These are phyloP conservation scores for California macrophylla DNA, from an alignment of 441 rosid species.

Conservation along the genomic window DNA sequence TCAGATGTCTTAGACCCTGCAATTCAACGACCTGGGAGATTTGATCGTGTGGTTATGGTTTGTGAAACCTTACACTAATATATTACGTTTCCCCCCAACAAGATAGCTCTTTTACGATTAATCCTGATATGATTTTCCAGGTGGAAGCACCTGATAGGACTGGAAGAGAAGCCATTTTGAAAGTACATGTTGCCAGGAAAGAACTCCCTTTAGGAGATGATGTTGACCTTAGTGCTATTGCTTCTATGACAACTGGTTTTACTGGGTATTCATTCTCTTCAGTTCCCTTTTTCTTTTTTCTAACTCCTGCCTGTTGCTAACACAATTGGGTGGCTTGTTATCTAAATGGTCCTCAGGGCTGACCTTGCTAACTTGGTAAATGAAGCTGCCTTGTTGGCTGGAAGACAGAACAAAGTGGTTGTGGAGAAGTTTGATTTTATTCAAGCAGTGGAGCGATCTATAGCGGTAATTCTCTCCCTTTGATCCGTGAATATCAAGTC, in stretches of 20 bases:
- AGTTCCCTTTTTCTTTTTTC: not conserved
- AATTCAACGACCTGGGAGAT: conserved; percentile 93
- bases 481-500: not conserved
- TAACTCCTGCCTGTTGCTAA: not conserved
- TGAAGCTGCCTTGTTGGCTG: conserved; percentile 96
- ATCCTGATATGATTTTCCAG: conserved; percentile 29
- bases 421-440: conserved; percentile 85
- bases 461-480: conserved; percentile 59
- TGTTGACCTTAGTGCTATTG: conserved; percentile 65
- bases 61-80: conserved; percentile 21
- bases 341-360: conserved; percentile 49
- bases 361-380: conserved; percentile 95
- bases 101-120: conserved; percentile 8
- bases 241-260: conserved; percentile 93
- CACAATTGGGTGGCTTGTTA: conserved; percentile 10
- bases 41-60: conserved; percentile 90
- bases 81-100: not conserved
- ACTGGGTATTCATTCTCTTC: conserved; percentile 52
- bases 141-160: conserved; percentile 87
- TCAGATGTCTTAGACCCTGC: conserved; percentile 95
- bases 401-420: conserved; percentile 61
- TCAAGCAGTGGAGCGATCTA: conserved; percentile 84
- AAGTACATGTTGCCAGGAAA: conserved; percentile 68
- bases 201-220: conserved; percentile 75
- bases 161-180: conserved; percentile 87